Conservation (phyloP, 2,329 filamentous ascomycete genomes). For the Cercospora canescens region DNA sequence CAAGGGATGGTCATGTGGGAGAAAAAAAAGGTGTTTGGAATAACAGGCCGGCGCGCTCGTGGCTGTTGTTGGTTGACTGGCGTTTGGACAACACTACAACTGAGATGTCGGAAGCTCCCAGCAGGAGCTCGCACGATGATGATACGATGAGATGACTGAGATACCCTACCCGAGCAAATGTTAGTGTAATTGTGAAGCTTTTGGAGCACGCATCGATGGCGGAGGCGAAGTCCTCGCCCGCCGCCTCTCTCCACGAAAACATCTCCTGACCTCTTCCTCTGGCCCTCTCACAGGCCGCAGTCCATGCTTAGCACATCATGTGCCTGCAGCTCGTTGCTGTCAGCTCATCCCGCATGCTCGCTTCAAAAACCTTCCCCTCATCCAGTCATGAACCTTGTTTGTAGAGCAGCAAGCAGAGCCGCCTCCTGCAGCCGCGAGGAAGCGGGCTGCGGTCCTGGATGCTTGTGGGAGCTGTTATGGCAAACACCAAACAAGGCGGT, state of each 20-base stretch:
- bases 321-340: not conserved
- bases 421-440: not conserved
- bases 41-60: not conserved
- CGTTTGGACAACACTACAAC: not conserved
- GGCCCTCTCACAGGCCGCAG: not conserved
- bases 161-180: slow-evolving; percentile 5
- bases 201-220: not conserved
- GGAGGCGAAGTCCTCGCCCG: not conserved
- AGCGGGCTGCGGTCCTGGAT: slow-evolving; percentile 4
- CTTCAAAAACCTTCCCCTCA: slow-evolving; percentile 15
- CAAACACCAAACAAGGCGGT: slow-evolving; percentile 3
- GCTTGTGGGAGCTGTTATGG: not conserved
- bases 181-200: not conserved
- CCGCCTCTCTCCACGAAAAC: not conserved
- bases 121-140: not conserved
- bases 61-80: not conserved
- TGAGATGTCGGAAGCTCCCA: not conserved
- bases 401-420: slow-evolving; percentile 10
- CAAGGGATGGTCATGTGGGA: not conserved
- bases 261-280: slow-evolving; percentile 3
- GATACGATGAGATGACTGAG: not conserved
- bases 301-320: slow-evolving; percentile 4
- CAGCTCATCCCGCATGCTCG: slow-evolving; percentile 9
- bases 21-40: not conserved
- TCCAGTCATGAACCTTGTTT: slow-evolving; percentile 8